Evolutionary conservation across 2,329 filamentous ascomycete genomes (phyloP).

Genomic region (Colletotrichum agaves): DNA sequence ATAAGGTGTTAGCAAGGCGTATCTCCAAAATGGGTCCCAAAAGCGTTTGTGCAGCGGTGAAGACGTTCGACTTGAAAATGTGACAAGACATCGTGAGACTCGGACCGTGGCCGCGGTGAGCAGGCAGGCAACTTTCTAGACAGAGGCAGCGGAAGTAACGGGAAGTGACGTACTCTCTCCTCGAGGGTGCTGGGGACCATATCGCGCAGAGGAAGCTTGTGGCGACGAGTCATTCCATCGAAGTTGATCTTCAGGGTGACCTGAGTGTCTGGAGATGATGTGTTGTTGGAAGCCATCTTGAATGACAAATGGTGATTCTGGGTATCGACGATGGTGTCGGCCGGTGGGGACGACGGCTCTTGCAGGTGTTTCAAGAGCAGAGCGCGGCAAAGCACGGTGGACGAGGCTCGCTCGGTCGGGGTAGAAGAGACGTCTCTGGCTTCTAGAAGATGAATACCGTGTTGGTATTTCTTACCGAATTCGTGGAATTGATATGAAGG

Average conservation of each 20-base stretch:
- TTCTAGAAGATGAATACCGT: constrained; percentile 2
- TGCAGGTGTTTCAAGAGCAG: constrained; percentile 35
- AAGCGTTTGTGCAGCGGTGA: neutral
- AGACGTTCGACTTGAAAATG: neutral
- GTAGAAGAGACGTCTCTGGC: neutral
- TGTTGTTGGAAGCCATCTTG: constrained; percentile 31
- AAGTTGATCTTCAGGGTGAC: constrained; percentile 87
- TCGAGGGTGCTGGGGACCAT: constrained; percentile 80
- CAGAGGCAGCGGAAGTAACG: neutral
- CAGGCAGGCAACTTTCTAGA: neutral
- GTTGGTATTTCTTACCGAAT: constrained; percentile 59
- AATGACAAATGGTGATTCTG: neutral
- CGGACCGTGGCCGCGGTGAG: neutral
- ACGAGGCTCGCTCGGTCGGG: constrained; percentile 34
- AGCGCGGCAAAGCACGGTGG: constrained; percentile 34
- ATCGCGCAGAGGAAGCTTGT: constrained; percentile 90
- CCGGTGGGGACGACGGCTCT: constrained; percentile 33
- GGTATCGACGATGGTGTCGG: constrained; percentile 27
- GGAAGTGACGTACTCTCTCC: constrained; percentile 76
- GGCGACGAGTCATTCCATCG: constrained; percentile 79
- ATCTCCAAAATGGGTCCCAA: neutral
- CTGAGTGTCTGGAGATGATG: constrained; percentile 35
- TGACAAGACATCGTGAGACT: neutral
- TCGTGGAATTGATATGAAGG: constrained; percentile 40
- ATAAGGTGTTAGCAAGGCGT: constrained; percentile 19